Evolutionary conservation across 192 early-diverging fungal genomes (phyloP).

Genomic region (Oehlia diaphana): DNA sequence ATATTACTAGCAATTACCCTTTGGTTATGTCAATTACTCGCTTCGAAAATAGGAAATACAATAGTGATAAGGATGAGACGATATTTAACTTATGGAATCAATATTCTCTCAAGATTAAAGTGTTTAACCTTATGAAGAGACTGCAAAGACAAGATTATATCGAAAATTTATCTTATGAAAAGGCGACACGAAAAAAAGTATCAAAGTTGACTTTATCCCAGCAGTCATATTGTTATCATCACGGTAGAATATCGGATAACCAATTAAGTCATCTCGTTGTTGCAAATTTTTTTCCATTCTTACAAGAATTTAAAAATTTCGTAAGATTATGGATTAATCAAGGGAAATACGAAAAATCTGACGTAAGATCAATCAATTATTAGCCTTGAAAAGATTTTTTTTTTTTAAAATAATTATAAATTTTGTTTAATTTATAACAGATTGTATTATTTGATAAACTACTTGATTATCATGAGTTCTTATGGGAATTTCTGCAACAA

Average conservation of each 20-base stretch:
- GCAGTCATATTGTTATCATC: slow-evolving; percentile 44
- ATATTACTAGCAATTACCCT: slow-evolving; percentile 12
- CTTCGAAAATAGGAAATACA: neutral
- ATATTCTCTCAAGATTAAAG: slow-evolving; percentile 19
- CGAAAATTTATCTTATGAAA: slow-evolving; percentile 23
- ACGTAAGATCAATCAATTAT: slow-evolving; percentile 13
- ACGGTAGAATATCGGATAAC: slow-evolving; percentile 40
- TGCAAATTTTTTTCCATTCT: slow-evolving; percentile 45
- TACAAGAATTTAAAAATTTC: slow-evolving; percentile 27
- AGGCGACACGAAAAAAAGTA: slow-evolving; percentile 28
- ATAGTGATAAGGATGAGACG: neutral
- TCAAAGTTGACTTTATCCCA: slow-evolving; percentile 39
- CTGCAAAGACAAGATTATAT: slow-evolving; percentile 34
- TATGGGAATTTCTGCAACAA: slow-evolving; percentile 48
- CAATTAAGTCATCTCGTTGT: slow-evolving; percentile 49
- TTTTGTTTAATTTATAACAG: slow-evolving; percentile 18
- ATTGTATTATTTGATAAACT: slow-evolving; percentile 39
- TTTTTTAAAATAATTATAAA: neutral
- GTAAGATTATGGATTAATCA: slow-evolving; percentile 35
- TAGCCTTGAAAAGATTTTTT: neutral
- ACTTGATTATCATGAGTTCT: slow-evolving; percentile 53
- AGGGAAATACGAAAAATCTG: slow-evolving; percentile 13
- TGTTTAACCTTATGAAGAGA: slow-evolving; percentile 32
- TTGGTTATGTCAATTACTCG: neutral
- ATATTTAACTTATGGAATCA: slow-evolving; percentile 5